Base-by-base conservation (phyloP, 1,139 yeast species). In the Pichia norvegensis region DNA sequence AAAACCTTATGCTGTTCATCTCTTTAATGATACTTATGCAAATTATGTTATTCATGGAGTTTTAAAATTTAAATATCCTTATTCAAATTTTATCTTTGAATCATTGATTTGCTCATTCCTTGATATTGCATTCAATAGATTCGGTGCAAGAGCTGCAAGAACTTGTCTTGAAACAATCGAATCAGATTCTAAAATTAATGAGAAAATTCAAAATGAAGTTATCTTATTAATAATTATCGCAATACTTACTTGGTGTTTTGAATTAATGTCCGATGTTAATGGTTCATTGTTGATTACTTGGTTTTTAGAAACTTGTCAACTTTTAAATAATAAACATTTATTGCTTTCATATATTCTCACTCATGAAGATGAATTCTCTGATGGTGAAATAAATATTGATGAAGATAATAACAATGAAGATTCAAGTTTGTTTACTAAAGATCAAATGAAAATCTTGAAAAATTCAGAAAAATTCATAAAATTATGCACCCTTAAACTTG, bases 1-100 rank as follows among this genome's bases (percentile, higher is more conserved):
- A 50, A 78, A 79, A 52, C 95, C 95, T 3, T 88, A 84, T 61
- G 78, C 95, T 38, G 87, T 85, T 1, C 86, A 90, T 46, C 70
- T 92, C 54, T 85, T 94, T 61, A 81, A 88, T 60, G 99, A 92
- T 62, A 97, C 92, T 64, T 92, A 85, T 70, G 99, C 97, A 50
- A 92, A 92, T 64, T 92, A 92, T 63, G 97, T 90, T 19, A 78
- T 92, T 49, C 98, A 92, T 67, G 88, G 97, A 46, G 94, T 96
- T 58, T 74, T 88, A 54, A 85, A 85, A 60, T 92, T 88, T 67
- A 39, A 51, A 23, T 95, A 95, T 2, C 43, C 49, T 22, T 87
- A 81, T 75, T 86, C 85, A 62, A 90, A 85, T 60, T 92, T 90
- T 62, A 85, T 92, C 39, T 85, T 87, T 63, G 96, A 92, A 64